A percentile compares a stretch with the other conserved stretches of the same genome.
Evolutionary conservation across 306 rosid genomes (phyloP).

Genomic region (Erythrophleum fordii): DNA sequence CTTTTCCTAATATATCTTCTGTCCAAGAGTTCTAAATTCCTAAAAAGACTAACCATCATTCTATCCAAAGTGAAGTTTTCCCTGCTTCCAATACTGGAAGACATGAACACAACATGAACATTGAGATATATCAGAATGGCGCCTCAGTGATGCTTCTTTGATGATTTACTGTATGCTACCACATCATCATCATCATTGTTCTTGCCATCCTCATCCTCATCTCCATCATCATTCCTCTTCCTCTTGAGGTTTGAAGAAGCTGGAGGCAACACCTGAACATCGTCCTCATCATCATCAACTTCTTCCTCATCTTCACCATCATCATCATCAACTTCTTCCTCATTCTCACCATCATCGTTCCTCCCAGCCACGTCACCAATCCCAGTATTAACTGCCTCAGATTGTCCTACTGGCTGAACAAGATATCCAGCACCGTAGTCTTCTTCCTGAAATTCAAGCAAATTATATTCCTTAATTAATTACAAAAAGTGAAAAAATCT

Average conservation of each 20-base stretch:
- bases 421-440: slow-evolving; percentile 81
- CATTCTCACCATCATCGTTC: slow-evolving; percentile 59
- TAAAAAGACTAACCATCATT: slow-evolving; percentile 52
- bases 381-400: slow-evolving; percentile 58
- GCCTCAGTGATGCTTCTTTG: slow-evolving; percentile 70
- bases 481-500: neutral
- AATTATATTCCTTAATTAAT: neutral
- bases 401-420: slow-evolving; percentile 81
- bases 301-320: slow-evolving; percentile 56
- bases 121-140: slow-evolving; percentile 34
- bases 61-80: slow-evolving; percentile 56
- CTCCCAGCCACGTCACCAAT: slow-evolving; percentile 54
- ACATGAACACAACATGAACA: slow-evolving; percentile 45
- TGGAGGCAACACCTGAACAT: slow-evolving; percentile 68
- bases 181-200: slow-evolving; percentile 55
- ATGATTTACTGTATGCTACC: slow-evolving; percentile 59
- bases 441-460: slow-evolving; percentile 67
- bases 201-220: slow-evolving; percentile 45
- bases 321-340: slow-evolving; percentile 69
- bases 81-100: slow-evolving; percentile 58
- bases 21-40: slow-evolving; percentile 65
- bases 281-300: slow-evolving; percentile 55
- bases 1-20: slow-evolving; percentile 49
- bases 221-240: slow-evolving; percentile 70
- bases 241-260: slow-evolving; percentile 69